Percentiles rank a stretch among this genome's conserved stretches.
Evolutionary conservation across 495 filamentous ascomycete genomes (phyloP).

Genomic region (Parachaetomium inaequale): DNA sequence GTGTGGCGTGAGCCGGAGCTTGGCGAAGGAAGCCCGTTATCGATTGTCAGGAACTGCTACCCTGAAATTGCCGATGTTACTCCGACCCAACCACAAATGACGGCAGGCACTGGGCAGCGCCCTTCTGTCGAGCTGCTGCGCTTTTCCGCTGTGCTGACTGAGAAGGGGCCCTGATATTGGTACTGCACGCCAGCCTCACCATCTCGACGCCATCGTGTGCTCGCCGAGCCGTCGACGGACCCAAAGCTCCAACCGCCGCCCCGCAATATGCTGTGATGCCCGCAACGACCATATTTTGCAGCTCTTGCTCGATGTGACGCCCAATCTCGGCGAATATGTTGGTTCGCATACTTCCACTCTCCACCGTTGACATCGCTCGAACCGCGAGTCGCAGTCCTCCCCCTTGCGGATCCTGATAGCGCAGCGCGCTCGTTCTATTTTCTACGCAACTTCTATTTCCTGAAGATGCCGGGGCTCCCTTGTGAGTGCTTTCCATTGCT

Average conservation of each 20-base stretch:
- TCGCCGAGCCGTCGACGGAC: neutral
- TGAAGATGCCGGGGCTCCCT: slow-evolving; percentile 82
- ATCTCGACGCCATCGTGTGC: neutral
- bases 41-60: neutral
- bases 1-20: slow-evolving; percentile 3
- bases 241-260: neutral
- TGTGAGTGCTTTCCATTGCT: slow-evolving; percentile 52
- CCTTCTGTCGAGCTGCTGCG: neutral
- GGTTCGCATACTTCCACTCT: slow-evolving; percentile 27
- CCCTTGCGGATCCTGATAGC: slow-evolving; percentile 24
- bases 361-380: slow-evolving; percentile 34
- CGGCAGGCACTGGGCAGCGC: neutral
- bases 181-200: neutral
- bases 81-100: slow-evolving; percentile 16
- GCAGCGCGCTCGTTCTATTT: neutral
- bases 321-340: slow-evolving; percentile 33
- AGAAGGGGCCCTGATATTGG: neutral
- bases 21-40: slow-evolving; percentile 2
- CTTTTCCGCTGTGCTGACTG: neutral
- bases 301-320: slow-evolving; percentile 27
- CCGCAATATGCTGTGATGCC: neutral
- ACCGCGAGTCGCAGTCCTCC: slow-evolving; percentile 28
- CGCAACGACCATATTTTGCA: neutral
- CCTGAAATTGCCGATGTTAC: slow-evolving; percentile 9
- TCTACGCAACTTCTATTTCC: slow-evolving; percentile 2